Evolutionary conservation across 345 rosid species (phyloP), one percentile per base, ranked within the genome.

Genomic region (Eucalyptus sp.): DNA sequence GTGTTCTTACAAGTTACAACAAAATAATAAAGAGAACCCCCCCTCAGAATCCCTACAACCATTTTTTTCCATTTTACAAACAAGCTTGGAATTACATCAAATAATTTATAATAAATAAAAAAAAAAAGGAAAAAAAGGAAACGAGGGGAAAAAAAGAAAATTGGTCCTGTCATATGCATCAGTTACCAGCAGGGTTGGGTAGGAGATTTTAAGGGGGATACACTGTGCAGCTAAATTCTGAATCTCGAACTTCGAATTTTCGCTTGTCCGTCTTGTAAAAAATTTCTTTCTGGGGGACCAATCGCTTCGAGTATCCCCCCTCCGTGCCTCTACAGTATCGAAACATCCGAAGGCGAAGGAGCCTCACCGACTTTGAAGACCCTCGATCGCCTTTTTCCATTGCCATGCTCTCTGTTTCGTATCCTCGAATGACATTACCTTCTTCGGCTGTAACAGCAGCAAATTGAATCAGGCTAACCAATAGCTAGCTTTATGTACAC

Each of bases 371-470:
- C 92, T 96, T 91, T 98, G 99, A 89, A 98, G 97, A 92, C 95
- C 91, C 92, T 97, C 99, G 27, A 98, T 98, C 6, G 98, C 99
- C 89, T 96, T 96, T 92, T 97, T 96, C 99, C 99, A 98, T 88
- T 94, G 98, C 92, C 89, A 93, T 27, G 99, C 99, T 92, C 98
- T 95, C 90, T 96, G 99, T 91, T 98, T 98, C 8, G 96, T 86
- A 88, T 98, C 99, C 88, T 98, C 99, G 86, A 98, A 97, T 54
- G 98, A 94, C 93, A 95, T 46, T 41, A 97, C 98, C 95, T 97
- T 98, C 96, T 97, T 98, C 49, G 99, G 99, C 99, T 97, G 97
- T 33, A 83, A 48, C 71, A 60, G 89, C 86, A 54, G 68, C 84
- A 76, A 66, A 37, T 7, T 18, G 31, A 64, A 46, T n/a, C 29